phyloP scores from a whole-genome alignment of 2,329 filamentous ascomycete species.

The Cryphonectria parasitica region DNA sequence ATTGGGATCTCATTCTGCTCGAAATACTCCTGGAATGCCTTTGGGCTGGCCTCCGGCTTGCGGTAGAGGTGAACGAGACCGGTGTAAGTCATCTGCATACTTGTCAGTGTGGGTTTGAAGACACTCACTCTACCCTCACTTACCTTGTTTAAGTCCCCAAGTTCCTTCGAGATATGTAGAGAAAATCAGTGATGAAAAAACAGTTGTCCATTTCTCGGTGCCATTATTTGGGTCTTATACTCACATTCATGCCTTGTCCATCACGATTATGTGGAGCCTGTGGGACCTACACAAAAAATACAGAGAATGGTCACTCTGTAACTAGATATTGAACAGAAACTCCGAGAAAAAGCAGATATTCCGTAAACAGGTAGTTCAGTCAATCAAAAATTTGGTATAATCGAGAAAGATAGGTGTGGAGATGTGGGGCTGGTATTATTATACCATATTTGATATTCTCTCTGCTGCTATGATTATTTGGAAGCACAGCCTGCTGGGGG shows the following conservation, averaged over 20 bases:
- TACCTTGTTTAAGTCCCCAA: not conserved
- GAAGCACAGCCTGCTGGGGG: not conserved
- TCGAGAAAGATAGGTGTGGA: not conserved
- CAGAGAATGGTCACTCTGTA: not conserved
- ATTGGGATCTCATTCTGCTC: slow-evolving; percentile 1
- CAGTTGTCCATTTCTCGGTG: not conserved
- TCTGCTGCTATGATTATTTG: not conserved
- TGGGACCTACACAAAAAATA: not conserved
- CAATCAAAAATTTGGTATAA: not conserved
- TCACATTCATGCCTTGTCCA: not conserved
- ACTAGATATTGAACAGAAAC: not conserved
- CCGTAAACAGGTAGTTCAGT: not conserved
- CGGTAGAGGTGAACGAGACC: not conserved
- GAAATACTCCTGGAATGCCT: not conserved
- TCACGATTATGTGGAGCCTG: not conserved
- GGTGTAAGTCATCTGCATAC: not conserved
- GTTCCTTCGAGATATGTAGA: too few species aligned
- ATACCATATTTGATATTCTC: not conserved
- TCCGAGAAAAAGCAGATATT: not conserved
- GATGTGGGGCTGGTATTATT: not conserved
- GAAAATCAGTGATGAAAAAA: not conserved
- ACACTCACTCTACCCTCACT: not conserved
- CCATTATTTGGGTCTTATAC: not conserved
- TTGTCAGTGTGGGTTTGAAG: not conserved
- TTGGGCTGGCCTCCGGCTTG: slow-evolving; percentile 5